Base-by-base conservation (phyloP, 169 alveolate species). In the Babesia ovata region DNA sequence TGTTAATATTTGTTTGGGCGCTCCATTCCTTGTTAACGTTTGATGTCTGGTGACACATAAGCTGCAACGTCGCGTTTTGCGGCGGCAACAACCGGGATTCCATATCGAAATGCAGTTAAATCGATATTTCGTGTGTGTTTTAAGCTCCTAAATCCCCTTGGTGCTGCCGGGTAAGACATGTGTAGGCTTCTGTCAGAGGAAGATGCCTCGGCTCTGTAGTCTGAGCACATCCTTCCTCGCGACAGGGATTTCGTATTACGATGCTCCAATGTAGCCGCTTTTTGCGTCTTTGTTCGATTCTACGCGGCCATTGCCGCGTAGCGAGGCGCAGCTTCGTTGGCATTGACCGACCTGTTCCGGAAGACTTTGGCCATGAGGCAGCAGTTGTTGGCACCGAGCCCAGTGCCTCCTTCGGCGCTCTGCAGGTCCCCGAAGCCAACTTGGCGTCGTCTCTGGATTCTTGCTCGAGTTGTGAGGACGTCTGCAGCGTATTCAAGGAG, bases 401-500 rank as follows among this genome's bases (percentile, higher is more conserved):
- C 54, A 67, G 56, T 52, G 39, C 56, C 49, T 6, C 50, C 21
- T 17, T 42, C 4, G 49, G 57, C 17, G 46, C 10, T 21, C 17
- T 26, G 26, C 28, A 11, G 24, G 36, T 7, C 0, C 4, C 16
- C 12, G 13, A 10, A 6, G 22, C 66, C 12, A 76, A 59, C 48
- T 50, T 62, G 28, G 39, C 19, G 1, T 0, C 48, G 0, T 19
- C 42, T 14, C n/a, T 79, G 46, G 49, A 28, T 9, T 46, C 63
- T 3, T 79, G 87, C 50, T 59, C 45, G 16, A 79, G 60, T 45
- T 4, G 4, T 0, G 66, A 62, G 24, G 88, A 81, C 44, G 79
- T 81, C 19, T 70, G 88, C 54, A 48, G 42, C 8, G 26, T 73
- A 12, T 81, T 71, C 56, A 2, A 49, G 16, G 66, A 72, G 44